Evolutionary conservation across 768 basidiomycete genomes (phyloP), one percentile per base, ranked within the genome.

Genomic region (Phylloporus sp.): DNA sequence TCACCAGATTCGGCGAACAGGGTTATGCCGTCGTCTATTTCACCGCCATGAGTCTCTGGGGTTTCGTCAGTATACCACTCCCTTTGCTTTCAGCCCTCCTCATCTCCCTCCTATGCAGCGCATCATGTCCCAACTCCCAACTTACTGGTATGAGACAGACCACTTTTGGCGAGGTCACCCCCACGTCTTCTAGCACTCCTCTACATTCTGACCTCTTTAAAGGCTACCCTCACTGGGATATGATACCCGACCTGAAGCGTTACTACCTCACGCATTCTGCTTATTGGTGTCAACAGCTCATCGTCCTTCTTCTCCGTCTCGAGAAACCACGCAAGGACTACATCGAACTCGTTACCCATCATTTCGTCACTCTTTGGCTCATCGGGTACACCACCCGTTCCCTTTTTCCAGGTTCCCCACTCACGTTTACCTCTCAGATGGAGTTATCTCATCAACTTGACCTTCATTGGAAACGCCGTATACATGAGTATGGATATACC

Each of bases 401-500:
- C 10, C 8, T 46, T 42, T 9, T 15, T 8, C 27, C 14, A 1
- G 3, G 11, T 31, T 13, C 11, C 6, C 10, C 10, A 29, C 36
- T 53, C 44, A 55, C 28, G 13, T 20, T n/a, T 22, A 4, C 35
- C 34, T 32, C 28, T 20, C 60, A 91, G 90, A 29, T 90, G 90
- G 89, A 91, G 89, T 55, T 90, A 91, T 59, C 55, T 83, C 26
- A 50, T 82, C 54, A 93, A 90, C 67, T 34, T 91, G 42, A 97
- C 93, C 0, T 67, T 79, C 42, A 93, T 98, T 34, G 96, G 96
- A 9, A 87, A 89, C 53, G 86, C 92, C 6, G 79, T 99, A 23
- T 98, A 85, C 58, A 76, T 94, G 69, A 96, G 92, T 63, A 98
- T 98, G 96, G 96, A 99, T 70, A 75, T 94, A 17, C 91, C 94